These are phyloP conservation scores for Phialocephala sp. DNA, from an alignment of 2,329 filamentous ascomycete species.

Conservation along the genomic window DNA sequence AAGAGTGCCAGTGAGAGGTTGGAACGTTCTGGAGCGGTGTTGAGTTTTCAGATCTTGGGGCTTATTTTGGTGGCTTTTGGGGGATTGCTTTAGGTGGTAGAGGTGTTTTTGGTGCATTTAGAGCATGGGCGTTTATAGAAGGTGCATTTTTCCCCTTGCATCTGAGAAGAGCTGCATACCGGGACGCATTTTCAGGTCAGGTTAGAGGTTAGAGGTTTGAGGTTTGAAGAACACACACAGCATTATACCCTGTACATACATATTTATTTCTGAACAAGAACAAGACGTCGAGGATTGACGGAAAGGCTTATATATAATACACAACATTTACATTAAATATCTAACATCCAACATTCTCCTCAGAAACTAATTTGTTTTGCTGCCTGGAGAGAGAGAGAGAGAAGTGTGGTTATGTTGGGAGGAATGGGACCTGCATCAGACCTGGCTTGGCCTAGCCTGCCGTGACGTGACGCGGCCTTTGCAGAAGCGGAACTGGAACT, in stretches of 20 bases:
- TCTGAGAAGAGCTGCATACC: too few relatives aligned
- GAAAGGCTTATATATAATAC: neutral
- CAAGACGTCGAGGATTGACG: neutral
- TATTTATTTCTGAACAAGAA: neutral
- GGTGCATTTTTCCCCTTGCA: too few relatives aligned
- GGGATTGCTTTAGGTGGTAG: too few relatives aligned
- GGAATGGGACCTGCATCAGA: too few relatives aligned
- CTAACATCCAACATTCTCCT: neutral
- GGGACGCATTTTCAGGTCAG: too few relatives aligned
- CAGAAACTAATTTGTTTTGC: too few relatives aligned
- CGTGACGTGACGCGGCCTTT: neutral
- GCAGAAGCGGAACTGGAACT: neutral
- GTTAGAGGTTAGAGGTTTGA: neutral
- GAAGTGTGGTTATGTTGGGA: too few relatives aligned
- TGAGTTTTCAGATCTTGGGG: too few relatives aligned
- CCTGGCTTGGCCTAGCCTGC: too few relatives aligned
- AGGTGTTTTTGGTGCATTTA: neutral
- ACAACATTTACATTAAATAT: neutral
- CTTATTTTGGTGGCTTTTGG: too few relatives aligned
- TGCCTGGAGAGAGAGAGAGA: too few relatives aligned
- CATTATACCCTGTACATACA: conserved; percentile 9
- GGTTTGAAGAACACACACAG: neutral
- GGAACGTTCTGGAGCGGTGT: neutral
- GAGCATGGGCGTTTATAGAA: too few relatives aligned
- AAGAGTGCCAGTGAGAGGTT: conserved; percentile 24